A percentile compares a stretch with the other conserved stretches of the same genome.
These are phyloP conservation scores for Gnaphalium uliginosum DNA, from an alignment of 129 eudicot species.

Conservation along the genomic window DNA sequence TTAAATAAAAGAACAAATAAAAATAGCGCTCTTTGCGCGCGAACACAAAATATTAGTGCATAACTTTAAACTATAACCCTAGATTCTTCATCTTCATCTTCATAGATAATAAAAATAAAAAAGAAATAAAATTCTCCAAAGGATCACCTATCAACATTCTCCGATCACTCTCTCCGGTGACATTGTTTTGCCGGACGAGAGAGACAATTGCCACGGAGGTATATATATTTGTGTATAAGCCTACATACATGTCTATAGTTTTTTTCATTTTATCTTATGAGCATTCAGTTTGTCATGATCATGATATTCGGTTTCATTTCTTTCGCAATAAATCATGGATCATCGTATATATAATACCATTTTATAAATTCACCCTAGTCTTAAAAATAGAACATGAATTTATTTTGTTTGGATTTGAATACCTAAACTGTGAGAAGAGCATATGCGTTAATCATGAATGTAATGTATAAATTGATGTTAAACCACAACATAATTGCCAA, in stretches of 20 bases:
- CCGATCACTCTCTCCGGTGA: slow-evolving; percentile 45
- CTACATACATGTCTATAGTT: neutral
- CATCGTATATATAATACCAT: neutral
- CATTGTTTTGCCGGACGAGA: slow-evolving; percentile 42
- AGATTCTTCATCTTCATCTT: too few relatives aligned
- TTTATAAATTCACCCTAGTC: neutral
- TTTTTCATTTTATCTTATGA: neutral
- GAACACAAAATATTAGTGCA: too few relatives aligned
- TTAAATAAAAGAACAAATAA: too few relatives aligned
- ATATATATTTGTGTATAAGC: neutral
- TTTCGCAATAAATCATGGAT: neutral
- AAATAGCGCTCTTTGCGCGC: too few relatives aligned
- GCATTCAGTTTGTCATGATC: neutral
- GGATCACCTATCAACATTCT: slow-evolving; percentile 22
- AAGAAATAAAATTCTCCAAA: neutral
- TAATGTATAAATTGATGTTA: slow-evolving; percentile 11
- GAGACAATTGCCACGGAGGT: slow-evolving; percentile 18
- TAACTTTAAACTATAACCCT: too few relatives aligned
- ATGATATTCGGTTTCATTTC: neutral
- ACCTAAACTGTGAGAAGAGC: neutral
- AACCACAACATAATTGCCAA: neutral
- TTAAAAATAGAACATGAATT: neutral
- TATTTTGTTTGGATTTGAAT: neutral
- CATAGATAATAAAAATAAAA: neutral
- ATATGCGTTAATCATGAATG: neutral